Evolutionary conservation across 2,329 filamentous ascomycete species (phyloP).

Genomic region (Zymoseptoria brevis): DNA sequence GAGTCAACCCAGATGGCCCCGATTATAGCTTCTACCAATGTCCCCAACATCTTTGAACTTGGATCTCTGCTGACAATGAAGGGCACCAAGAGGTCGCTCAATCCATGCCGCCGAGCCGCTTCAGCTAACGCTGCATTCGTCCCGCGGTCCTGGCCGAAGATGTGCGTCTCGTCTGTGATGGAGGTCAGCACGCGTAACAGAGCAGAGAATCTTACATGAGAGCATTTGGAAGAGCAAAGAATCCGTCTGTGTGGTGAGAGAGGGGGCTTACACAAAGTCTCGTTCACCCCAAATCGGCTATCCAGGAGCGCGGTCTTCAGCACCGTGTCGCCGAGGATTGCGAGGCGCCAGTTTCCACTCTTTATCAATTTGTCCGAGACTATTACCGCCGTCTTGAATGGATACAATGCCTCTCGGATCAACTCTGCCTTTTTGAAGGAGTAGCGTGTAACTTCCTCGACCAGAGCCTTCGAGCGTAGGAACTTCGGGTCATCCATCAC

Average conservation of each 20-base stretch:
- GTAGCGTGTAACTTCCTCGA: neutral
- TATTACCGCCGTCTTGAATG: neutral
- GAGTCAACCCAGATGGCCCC: neutral
- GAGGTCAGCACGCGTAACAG: neutral
- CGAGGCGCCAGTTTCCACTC: neutral
- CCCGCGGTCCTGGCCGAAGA: neutral
- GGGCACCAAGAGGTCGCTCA: neutral
- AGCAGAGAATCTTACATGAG: neutral
- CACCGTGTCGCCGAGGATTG: neutral
- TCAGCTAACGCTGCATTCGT: neutral
- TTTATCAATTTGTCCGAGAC: neutral
- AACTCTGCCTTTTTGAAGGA: neutral
- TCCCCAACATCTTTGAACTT: neutral
- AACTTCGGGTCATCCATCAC: neutral
- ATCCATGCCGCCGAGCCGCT: neutral
- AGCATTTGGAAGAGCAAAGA: neutral
- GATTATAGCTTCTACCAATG: neutral
- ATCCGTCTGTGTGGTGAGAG: neutral
- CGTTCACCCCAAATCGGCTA: neutral
- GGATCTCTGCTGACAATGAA: neutral
- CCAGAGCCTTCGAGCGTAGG: neutral
- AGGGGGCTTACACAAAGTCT: neutral
- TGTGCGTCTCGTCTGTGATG: neutral
- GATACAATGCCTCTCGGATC: neutral
- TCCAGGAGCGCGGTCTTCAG: neutral